Base-by-base conservation (phyloP, 371 early-diverging fungal genomes). In the Mortierella sp. region DNA sequence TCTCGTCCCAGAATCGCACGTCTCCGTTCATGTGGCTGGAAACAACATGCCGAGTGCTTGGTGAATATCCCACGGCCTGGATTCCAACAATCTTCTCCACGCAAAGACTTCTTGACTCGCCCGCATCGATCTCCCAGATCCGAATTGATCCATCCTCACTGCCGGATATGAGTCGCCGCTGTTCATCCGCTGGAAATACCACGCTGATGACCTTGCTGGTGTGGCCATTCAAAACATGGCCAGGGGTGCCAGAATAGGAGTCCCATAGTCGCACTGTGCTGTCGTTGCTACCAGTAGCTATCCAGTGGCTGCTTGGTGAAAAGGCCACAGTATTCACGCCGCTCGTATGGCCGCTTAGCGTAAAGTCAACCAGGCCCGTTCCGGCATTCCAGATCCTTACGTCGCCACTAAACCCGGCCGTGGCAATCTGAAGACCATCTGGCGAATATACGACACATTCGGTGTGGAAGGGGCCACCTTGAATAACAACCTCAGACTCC, bases 201-300 rank as follows among this genome's bases (percentile, higher is more conserved):
- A 26, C 47, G n/a, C 8, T 24, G 26, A 9, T 24, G 26, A 66
- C 66, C 7, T 22, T 24, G 6, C n/a, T 24, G 6, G 13, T 13
- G n/a, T n/a, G n/a, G n/a, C n/a, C n/a, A n/a, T n/a, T n/a, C n/a
- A 52, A 22, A 52, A 52, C 52, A 5, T 24, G 52, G 5, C 24
- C 52, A 8, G 8, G 8, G 16, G 10, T 45, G 16, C 10, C 8
- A 8, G 45, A 45, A 10, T 45, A 8, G 10, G 16, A 10, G 45
- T 45, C 16, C 70, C 70, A 70, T 37, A 70, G 31, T 26, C 70
- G 70, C 55, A 70, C 70, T 31, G 70, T 53, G n/a, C n/a, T 58
- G 61, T 70, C 70, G 4, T 58, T 14, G 58, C 70, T 44, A 41
- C 43, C 8, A 19, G 70, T 58, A 22, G 70, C 70, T 19, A 70